Base-by-base conservation (phyloP, 139 green algal species). In the Chlamydomonas applanata region DNA sequence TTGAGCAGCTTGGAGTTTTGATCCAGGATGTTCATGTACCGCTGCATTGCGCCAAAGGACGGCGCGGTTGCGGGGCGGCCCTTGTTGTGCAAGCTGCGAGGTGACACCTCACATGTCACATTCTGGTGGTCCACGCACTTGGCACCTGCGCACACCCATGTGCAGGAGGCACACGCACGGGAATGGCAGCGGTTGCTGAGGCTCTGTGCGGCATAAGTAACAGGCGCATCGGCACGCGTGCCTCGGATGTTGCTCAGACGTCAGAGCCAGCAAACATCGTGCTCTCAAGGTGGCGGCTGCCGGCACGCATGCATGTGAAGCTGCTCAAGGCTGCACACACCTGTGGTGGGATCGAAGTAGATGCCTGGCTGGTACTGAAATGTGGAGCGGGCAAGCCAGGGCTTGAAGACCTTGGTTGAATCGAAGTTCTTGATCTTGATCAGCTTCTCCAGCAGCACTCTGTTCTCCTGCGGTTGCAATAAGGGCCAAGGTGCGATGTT, bases 111-210 rank as follows among this genome's bases (percentile, higher is more conserved):
- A 27, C 36, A 66, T n/a, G 76, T 82, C 5, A 73, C 61, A 36
- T 82, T 82, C 22, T 77, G 65, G 63, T 82, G 76, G 63, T 82
- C 76, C 2, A 82, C 52, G 20, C 70, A 78, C 76, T 82, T 82
- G 2, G 76, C 40, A 17, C 64, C 64, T 71, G 64, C 64, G 35
- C 2, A 19, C 22, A 22, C 4, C 3, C 40, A 36, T n/a, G n/a
- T n/a, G n/a, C n/a, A n/a, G n/a, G n/a, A n/a, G n/a, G n/a, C n/a
- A n/a, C n/a, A n/a, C n/a, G n/a, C n/a, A n/a, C n/a, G n/a, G n/a
- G n/a, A n/a, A n/a, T n/a, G n/a, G n/a, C n/a, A n/a, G n/a, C n/a
- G n/a, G n/a, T n/a, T n/a, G n/a, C n/a, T n/a, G n/a, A n/a, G n/a
- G n/a, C n/a, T n/a, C n/a, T n/a, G n/a, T n/a, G n/a, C n/a, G n/a